phyloP scores from a whole-genome alignment of 768 basidiomycete genomes.

The Cystobasidium tubakii region DNA sequence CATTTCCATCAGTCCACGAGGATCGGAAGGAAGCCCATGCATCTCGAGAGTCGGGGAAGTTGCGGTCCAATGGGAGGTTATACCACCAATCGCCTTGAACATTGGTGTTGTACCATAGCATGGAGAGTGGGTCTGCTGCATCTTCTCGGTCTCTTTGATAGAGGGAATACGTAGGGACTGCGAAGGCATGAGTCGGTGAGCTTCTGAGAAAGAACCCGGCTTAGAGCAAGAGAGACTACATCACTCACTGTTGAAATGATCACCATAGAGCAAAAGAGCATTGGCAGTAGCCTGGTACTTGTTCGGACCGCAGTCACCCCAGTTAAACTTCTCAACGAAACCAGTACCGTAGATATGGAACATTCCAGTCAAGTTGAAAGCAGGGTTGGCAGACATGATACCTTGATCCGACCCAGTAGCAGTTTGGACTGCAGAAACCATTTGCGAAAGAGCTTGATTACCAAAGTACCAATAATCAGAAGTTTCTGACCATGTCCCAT shows the following conservation, averaged over 20 bases:
- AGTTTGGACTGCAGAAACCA: slow-evolving; percentile 70
- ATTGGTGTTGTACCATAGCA: slow-evolving; percentile 88
- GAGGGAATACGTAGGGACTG: slow-evolving; percentile 65
- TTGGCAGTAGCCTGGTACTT: slow-evolving; percentile 94
- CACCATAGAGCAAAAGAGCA: slow-evolving; percentile 69
- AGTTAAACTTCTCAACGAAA: slow-evolving; percentile 73
- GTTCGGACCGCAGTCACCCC: slow-evolving; percentile 75
- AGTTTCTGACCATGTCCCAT: slow-evolving; percentile 91
- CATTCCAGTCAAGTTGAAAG: slow-evolving; percentile 64
- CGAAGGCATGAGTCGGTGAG: no score
- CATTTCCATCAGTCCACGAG: slow-evolving; percentile 81
- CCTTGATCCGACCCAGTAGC: slow-evolving; percentile 80
- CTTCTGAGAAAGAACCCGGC: no score
- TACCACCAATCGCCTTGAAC: slow-evolving; percentile 88
- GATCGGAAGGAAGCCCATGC: slow-evolving; percentile 89
- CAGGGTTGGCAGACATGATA: slow-evolving; percentile 65
- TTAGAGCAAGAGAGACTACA: background rate
- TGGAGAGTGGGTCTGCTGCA: slow-evolving; percentile 56
- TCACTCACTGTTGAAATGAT: slow-evolving; percentile 56
- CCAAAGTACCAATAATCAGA: slow-evolving; percentile 61
- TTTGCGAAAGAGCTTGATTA: slow-evolving; percentile 60
- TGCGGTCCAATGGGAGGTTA: slow-evolving; percentile 68
- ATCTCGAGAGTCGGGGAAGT: slow-evolving; percentile 66
- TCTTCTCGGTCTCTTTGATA: slow-evolving; percentile 87
- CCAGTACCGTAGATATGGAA: slow-evolving; percentile 88